Conservation (phyloP, 2,329 filamentous ascomycete genomes). For the Emericellopsis atlantica region DNA sequence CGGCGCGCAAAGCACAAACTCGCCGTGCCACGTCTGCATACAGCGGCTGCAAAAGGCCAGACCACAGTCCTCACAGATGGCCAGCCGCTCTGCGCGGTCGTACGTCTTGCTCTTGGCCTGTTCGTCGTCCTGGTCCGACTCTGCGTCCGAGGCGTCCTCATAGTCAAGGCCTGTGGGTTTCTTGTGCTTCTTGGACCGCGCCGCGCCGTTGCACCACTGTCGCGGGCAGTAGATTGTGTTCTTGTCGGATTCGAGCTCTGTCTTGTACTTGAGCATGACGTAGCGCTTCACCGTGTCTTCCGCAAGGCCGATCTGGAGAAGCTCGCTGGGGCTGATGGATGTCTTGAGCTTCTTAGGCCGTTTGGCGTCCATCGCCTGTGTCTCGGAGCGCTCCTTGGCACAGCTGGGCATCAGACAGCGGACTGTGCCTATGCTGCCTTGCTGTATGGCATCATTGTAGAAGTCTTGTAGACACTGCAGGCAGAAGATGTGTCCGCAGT, state of each 20-base stretch:
- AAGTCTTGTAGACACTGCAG: constrained; percentile 77
- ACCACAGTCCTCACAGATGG: constrained; percentile 77
- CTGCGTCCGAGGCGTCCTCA: constrained; percentile 40
- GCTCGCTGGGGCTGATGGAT: constrained; percentile 68
- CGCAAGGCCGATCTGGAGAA: constrained; percentile 62
- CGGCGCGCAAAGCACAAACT: constrained; percentile 57
- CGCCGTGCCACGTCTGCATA: constrained; percentile 80
- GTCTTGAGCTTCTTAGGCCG: constrained; percentile 45
- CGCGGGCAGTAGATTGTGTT: constrained; percentile 87
- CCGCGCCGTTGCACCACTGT: constrained; percentile 83
- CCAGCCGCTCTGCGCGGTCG: constrained; percentile 50
- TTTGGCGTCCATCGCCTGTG: constrained; percentile 9
- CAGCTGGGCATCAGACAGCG: constrained; percentile 73
- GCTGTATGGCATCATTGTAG: constrained; percentile 76
- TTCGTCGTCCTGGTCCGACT: constrained; percentile 31
- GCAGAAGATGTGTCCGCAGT: constrained; percentile 89
- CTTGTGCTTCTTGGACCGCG: constrained; percentile 59
- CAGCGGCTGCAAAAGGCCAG: constrained; percentile 76
- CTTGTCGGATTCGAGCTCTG: constrained; percentile 81
- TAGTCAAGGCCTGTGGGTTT: constrained; percentile 57
- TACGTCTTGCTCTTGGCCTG: constrained; percentile 17
- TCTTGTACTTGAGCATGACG: constrained; percentile 83
- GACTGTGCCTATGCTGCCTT: constrained; percentile 69
- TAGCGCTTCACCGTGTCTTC: constrained; percentile 72
- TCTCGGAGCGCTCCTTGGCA: constrained; percentile 44